Percentiles rank a stretch among this genome's conserved stretches.
phyloP scores from a whole-genome alignment of 2,329 filamentous ascomycete genomes.

The Ceratocystis papillata region DNA sequence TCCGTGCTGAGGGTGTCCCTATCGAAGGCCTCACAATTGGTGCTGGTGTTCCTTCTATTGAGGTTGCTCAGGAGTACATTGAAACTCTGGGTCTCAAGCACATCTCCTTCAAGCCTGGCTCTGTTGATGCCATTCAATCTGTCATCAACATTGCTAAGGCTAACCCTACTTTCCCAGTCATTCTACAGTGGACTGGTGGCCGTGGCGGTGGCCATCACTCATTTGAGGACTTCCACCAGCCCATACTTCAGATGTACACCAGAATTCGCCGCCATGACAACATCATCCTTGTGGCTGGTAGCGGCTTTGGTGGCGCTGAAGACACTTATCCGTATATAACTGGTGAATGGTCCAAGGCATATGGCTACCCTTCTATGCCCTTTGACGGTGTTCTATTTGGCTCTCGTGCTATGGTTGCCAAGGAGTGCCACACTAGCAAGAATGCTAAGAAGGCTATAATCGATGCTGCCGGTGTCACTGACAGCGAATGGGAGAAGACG shows the following conservation, averaged over 20 bases:
- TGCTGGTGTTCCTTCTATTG: slow-evolving; percentile 84
- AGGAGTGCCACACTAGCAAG: slow-evolving; percentile 80
- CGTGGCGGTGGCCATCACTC: slow-evolving; percentile 91
- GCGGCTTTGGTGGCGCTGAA: slow-evolving; percentile 80
- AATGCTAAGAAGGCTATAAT: slow-evolving; percentile 84
- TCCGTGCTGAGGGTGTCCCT: slow-evolving; percentile 74
- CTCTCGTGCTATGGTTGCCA: slow-evolving; percentile 88
- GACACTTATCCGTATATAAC: slow-evolving; percentile 90
- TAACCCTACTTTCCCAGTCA: slow-evolving; percentile 86
- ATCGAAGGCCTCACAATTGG: slow-evolving; percentile 90
- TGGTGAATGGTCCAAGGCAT: slow-evolving; percentile 76
- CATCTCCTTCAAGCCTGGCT: slow-evolving; percentile 89
- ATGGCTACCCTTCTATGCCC: slow-evolving; percentile 83
- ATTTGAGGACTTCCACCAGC: slow-evolving; percentile 89
- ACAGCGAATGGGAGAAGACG: slow-evolving; percentile 80
- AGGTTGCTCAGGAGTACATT: slow-evolving; percentile 88
- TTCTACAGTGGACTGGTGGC: slow-evolving; percentile 90
- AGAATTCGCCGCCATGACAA: slow-evolving; percentile 77
- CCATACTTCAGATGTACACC: slow-evolving; percentile 81
- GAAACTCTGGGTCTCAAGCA: slow-evolving; percentile 86
- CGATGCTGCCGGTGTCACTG: slow-evolving; percentile 71
- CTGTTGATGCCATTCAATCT: slow-evolving; percentile 73
- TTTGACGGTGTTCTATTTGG: slow-evolving; percentile 87
- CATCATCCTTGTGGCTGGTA: slow-evolving; percentile 79
- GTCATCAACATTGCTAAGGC: slow-evolving; percentile 89